phyloP scores from a whole-genome alignment of 805 yeast genomes.

The Cyberlindnera maritima region DNA sequence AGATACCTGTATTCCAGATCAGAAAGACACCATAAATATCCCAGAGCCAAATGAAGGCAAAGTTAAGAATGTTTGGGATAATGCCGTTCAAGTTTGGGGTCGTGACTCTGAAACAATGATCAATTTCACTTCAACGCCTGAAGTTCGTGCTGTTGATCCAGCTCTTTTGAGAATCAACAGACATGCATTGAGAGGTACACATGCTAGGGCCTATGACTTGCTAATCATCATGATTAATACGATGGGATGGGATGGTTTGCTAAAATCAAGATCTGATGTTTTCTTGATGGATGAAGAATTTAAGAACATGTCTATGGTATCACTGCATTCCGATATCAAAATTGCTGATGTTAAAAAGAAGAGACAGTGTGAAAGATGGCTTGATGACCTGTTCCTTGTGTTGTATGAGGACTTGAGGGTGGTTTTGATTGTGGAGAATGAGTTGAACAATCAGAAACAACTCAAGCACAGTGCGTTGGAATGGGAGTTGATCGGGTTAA shows the following conservation, averaged over 20 bases:
- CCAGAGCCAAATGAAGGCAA: slow-evolving; percentile 57
- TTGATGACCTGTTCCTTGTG: slow-evolving; percentile 69
- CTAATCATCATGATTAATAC: slow-evolving; percentile 63
- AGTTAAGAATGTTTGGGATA: slow-evolving; percentile 46
- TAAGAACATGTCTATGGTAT: slow-evolving; percentile 31
- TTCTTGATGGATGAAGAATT: slow-evolving; percentile 83
- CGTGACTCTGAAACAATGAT: slow-evolving; percentile 27
- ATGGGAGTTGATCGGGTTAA: slow-evolving; percentile 70
- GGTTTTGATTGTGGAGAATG: slow-evolving; percentile 32
- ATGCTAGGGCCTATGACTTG: slow-evolving; percentile 61
- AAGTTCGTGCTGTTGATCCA: slow-evolving; percentile 45
- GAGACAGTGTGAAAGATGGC: slow-evolving; percentile 72
- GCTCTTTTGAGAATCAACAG: slow-evolving; percentile 50
- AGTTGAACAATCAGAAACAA: slow-evolving; percentile 22
- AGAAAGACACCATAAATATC: slow-evolving; percentile 40
- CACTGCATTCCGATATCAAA: slow-evolving; percentile 15
- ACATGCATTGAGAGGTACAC: slow-evolving; percentile 49
- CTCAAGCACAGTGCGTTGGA: slow-evolving; percentile 60
- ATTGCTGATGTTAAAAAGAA: slow-evolving; percentile 32
- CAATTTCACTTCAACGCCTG: slow-evolving; percentile 23
- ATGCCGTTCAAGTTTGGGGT: slow-evolving; percentile 25
- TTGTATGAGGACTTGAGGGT: slow-evolving; percentile 62
- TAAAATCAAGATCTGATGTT: slow-evolving; percentile 61
- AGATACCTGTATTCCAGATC: slow-evolving; percentile 44
- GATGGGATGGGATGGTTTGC: slow-evolving; percentile 81